Evolutionary conservation across 306 rosid species (phyloP).

Genomic region (Oxytropis ochrocephala): DNA sequence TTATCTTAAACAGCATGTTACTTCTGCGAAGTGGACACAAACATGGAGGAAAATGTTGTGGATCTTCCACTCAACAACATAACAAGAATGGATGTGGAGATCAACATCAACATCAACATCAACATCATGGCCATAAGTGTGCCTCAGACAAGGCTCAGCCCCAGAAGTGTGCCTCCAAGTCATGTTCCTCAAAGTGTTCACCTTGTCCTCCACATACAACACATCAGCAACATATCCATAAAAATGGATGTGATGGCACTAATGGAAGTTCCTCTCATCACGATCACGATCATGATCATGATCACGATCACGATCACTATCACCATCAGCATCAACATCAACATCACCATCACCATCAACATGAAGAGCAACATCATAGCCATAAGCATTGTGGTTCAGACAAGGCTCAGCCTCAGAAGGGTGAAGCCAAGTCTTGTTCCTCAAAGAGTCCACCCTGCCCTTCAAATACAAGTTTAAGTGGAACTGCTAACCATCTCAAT

Average conservation of each 20-base stretch:
- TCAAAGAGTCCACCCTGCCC: conserved; percentile 31
- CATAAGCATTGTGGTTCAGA: conserved; percentile 41
- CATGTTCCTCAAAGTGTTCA: conserved; percentile 30
- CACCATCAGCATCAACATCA: not conserved
- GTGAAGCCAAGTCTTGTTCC: conserved; percentile 26
- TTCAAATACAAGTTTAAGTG: conserved; percentile 28
- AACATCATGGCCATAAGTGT: conserved; percentile 33
- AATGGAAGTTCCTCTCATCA: conserved; percentile 27
- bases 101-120: conserved; percentile 17
- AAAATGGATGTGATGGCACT: conserved; percentile 29
- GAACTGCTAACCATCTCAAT: conserved; percentile 9
- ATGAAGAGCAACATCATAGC: conserved; percentile 22
- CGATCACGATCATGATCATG: conserved; percentile 15
- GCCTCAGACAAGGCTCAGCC: conserved; percentile 37
- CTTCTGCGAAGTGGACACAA: conserved; percentile 40
- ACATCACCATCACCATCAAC: conserved; percentile 4
- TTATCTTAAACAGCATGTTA: conserved; percentile 87
- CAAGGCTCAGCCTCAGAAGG: conserved; percentile 32
- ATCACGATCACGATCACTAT: not conserved
- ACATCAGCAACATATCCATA: conserved; percentile 24
- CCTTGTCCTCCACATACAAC: conserved; percentile 23
- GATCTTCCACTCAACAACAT: conserved; percentile 26
- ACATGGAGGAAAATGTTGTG: conserved; percentile 42
- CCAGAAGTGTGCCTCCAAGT: conserved; percentile 34
- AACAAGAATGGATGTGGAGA: conserved; percentile 34